These are phyloP conservation scores for Claviceps maximensis DNA, from an alignment of 2,329 filamentous ascomycete species.

Conservation along the genomic window DNA sequence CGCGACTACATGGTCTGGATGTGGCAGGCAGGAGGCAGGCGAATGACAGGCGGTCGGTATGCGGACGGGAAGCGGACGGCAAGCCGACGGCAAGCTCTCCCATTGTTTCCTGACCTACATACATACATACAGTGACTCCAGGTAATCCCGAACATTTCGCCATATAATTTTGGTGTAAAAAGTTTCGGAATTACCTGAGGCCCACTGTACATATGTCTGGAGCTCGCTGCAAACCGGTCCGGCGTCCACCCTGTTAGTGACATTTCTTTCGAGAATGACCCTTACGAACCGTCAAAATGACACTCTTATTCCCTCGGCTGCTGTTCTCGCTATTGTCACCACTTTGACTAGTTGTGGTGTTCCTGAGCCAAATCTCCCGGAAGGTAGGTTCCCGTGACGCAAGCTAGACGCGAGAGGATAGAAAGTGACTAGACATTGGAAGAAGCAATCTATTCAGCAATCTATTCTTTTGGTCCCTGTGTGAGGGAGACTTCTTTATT, in stretches of 20 bases:
- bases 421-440: neutral
- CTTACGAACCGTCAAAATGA: no score
- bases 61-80: neutral
- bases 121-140: no score
- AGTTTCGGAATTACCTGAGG: no score
- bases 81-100: neutral
- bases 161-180: no score
- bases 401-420: neutral
- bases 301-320: neutral
- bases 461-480: neutral
- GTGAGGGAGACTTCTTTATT: neutral
- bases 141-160: no score
- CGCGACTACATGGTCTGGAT: neutral
- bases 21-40: neutral
- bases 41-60: neutral
- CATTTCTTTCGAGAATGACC: no score
- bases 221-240: no score
- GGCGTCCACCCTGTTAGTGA: neutral
- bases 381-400: neutral
- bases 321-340: neutral
- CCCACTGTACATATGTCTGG: no score
- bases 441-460: neutral
- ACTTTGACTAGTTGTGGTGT: neutral
- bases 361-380: neutral
- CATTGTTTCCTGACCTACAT: neutral